These are phyloP conservation scores for Ceratobasidium sp. DNA, from an alignment of 1,284 basidiomycete species.

Conservation along the genomic window DNA sequence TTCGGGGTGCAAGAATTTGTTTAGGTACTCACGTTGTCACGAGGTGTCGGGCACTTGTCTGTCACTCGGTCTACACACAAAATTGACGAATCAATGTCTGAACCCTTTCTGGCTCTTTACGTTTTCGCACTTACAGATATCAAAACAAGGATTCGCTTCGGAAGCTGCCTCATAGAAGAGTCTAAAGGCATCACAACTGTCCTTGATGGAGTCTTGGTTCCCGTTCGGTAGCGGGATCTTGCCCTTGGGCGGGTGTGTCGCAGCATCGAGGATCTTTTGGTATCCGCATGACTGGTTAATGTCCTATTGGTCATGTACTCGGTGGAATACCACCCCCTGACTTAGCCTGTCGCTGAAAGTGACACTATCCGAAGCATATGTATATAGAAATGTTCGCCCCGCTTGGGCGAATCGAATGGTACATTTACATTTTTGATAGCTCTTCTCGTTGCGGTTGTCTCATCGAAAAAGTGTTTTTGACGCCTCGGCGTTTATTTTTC, in stretches of 20 bases:
- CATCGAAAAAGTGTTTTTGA: no score
- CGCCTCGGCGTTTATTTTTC: no score
- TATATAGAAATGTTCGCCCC: no score
- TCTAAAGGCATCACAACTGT: conserved; percentile 43
- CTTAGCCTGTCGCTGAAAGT: no score
- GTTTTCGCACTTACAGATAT: conserved; percentile 38
- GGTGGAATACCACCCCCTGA: no score
- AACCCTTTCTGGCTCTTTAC: neutral
- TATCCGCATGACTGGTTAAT: conserved; percentile 40
- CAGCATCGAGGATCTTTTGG: conserved; percentile 44
- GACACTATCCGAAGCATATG: no score
- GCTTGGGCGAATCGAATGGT: no score
- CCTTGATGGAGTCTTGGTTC: conserved; percentile 30
- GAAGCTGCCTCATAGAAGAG: conserved; percentile 31
- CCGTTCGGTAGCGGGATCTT: conserved; percentile 41
- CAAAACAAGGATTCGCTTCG: conserved; percentile 45
- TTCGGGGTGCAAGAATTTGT: conserved; percentile 40
- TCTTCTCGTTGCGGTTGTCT: no score
- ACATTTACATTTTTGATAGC: no score
- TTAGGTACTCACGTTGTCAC: conserved; percentile 33
- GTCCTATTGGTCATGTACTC: no score
- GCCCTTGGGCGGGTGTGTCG: conserved; percentile 45
- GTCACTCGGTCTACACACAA: conserved; percentile 39
- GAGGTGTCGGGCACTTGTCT: conserved; percentile 39
- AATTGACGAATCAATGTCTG: no score